These are phyloP conservation scores for Sphaerulina populicola DNA, from an alignment of 2,329 filamentous ascomycete genomes.

Conservation along the genomic window DNA sequence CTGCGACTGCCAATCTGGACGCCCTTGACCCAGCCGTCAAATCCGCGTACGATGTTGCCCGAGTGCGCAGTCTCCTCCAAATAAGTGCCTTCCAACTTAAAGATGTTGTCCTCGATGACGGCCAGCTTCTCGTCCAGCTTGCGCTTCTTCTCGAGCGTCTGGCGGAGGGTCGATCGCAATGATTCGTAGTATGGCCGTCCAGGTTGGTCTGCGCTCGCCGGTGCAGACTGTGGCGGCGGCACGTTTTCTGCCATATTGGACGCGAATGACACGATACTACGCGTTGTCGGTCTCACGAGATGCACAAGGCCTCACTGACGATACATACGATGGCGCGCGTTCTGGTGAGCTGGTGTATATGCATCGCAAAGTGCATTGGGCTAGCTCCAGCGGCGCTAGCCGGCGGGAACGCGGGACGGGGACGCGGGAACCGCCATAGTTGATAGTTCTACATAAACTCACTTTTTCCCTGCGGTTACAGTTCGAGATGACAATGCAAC, in stretches of 20 bases:
- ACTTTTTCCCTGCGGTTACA: conserved; percentile 30
- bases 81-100: conserved; percentile 74
- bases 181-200: conserved; percentile 60
- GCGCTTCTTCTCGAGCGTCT: conserved; percentile 58
- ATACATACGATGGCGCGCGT: no score
- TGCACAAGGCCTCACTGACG: no score
- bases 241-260: conserved; percentile 44
- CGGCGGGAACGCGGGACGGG: no score
- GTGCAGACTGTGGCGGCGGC: conserved; percentile 27
- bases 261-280: neutral
- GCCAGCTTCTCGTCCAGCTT: conserved; percentile 47
- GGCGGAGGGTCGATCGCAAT: conserved; percentile 57
- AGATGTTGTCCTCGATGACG: conserved; percentile 68
- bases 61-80: conserved; percentile 75
- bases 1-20: conserved; percentile 43
- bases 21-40: conserved; percentile 96
- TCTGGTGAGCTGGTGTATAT: no score
- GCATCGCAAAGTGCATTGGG: no score
- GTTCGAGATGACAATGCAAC: conserved; percentile 27
- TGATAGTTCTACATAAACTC: neutral
- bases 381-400: no score
- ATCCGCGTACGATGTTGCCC: conserved; percentile 95
- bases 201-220: conserved; percentile 39
- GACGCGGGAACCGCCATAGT: no score
- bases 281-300: neutral